Conservation (phyloP, 2,329 filamentous ascomycete genomes). For the Cadophora sp. region DNA sequence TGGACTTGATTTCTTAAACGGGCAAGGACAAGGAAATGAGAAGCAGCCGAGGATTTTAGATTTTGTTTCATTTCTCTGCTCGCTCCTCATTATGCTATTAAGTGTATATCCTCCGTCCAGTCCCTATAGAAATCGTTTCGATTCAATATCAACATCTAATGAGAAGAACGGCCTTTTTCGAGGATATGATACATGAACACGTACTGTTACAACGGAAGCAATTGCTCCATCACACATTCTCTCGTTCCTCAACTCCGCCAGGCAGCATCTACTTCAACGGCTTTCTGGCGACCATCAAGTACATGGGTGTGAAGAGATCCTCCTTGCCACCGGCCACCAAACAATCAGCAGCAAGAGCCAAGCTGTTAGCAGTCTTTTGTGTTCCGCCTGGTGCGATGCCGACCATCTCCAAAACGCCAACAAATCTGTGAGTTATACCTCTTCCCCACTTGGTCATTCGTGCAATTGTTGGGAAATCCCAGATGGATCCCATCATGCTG, state of each 20-base stretch:
- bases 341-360: slow-evolving; percentile 82
- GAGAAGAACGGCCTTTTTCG: neutral
- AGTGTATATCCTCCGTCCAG: slow-evolving; percentile 1
- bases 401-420: slow-evolving; percentile 78
- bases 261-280: slow-evolving; percentile 50
- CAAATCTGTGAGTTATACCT: slow-evolving; percentile 75
- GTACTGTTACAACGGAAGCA: neutral
- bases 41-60: neutral
- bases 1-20: neutral
- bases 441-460: slow-evolving; percentile 91
- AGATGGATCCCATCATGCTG: slow-evolving; percentile 78
- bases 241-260: neutral
- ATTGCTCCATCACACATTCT: neutral
- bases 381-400: slow-evolving; percentile 84
- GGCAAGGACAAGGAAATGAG: neutral
- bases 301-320: slow-evolving; percentile 99
- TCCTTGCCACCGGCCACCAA: slow-evolving; percentile 85
- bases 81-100: slow-evolving; percentile 16
- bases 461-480: slow-evolving; percentile 82
- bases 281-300: slow-evolving; percentile 93
- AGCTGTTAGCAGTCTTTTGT: slow-evolving; percentile 90
- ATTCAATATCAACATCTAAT: slow-evolving; percentile 15
- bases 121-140: slow-evolving; percentile 8
- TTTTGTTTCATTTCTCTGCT: neutral
- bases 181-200: slow-evolving; percentile 14